Percentiles rank a stretch among this genome's conserved stretches.
Conservation (phyloP, 257 asterid genomes). For the Catharanthus roseus region DNA sequence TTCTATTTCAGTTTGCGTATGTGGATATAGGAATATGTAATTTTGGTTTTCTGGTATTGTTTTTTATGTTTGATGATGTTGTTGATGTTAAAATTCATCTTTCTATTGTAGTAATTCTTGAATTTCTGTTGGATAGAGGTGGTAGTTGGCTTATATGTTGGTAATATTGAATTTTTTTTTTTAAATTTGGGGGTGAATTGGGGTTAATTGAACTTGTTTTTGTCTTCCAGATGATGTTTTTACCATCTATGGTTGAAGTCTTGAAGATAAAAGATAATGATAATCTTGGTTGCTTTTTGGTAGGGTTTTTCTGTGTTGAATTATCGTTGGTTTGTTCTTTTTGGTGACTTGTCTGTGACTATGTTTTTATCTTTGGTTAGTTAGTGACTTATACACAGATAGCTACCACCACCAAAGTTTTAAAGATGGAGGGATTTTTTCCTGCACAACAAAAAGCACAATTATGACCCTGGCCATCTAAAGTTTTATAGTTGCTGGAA, state of each 20-base stretch:
- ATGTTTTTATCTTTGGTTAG: neutral
- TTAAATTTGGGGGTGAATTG: neutral
- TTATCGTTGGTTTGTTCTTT: no score
- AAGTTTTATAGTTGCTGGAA: neutral
- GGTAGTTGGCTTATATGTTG: neutral
- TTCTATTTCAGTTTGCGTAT: no score
- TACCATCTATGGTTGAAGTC: neutral
- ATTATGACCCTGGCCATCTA: neutral
- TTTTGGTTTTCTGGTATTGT: neutral
- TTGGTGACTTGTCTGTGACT: neutral
- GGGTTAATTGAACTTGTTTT: neutral
- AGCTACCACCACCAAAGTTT: neutral
- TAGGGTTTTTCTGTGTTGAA: neutral
- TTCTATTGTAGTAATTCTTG: neutral
- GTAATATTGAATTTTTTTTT: neutral
- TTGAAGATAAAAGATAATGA: no score
- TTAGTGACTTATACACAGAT: neutral
- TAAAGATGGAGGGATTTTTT: neutral
- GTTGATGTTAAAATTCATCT: neutral
- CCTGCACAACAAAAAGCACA: neutral
- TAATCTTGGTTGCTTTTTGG: neutral
- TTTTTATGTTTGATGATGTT: neutral
- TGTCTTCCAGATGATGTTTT: neutral
- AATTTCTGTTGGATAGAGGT: neutral
- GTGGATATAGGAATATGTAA: neutral